Base-by-base conservation (phyloP, 495 filamentous ascomycete species). In the Penicillium daleae region DNA sequence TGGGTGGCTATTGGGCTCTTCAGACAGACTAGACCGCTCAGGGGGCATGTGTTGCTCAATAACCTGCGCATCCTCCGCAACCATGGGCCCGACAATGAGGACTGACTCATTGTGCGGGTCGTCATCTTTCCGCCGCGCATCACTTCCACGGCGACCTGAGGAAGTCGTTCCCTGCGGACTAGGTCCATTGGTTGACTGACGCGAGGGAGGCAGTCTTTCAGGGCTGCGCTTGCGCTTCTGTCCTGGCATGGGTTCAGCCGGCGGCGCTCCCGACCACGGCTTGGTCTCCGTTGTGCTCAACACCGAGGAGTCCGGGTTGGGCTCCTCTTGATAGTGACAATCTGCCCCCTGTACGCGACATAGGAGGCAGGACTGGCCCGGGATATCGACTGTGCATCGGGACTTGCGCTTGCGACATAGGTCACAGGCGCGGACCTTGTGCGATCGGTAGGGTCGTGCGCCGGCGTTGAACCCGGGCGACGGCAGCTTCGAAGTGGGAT, bases 381-480 rank as follows among this genome's bases (percentile, higher is more conserved):
- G 77, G 31, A 79, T 80, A 61, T 83, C 81, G 10, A 82, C 78
- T 2, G 78, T 81, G 58, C 81, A 84, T 63, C 81, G 75, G 2
- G 79, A 81, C 66, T 84, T 84, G 69, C 81, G 77, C 63, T 80
- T 80, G 59, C 81, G 73, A 66, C 81, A 84, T n/a, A 80, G 69
- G 61, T 82, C 76, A 63, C 81, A 84, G 26, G 81, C 81, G 61
- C 79, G 74, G 51, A 81, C 77, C 58, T 82, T 82, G 71, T 84
- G 81, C 19, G 81, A 84, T 48, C 81, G 69, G 61, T 84, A 83
- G 2, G 81, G 81, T 55, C 79, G 71, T 53, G 79, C 74, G 10
- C 79, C 79, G 49, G 79, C 76, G 59, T 78, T 80, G 66, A 82
- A 76, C 26, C 75, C 75, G 57, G 78, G 74, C 50, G 78, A 78